Evolutionary conservation across 345 rosid species (phyloP), one percentile per base, ranked within the genome.

Genomic region (Arabidopsis suecica): DNA sequence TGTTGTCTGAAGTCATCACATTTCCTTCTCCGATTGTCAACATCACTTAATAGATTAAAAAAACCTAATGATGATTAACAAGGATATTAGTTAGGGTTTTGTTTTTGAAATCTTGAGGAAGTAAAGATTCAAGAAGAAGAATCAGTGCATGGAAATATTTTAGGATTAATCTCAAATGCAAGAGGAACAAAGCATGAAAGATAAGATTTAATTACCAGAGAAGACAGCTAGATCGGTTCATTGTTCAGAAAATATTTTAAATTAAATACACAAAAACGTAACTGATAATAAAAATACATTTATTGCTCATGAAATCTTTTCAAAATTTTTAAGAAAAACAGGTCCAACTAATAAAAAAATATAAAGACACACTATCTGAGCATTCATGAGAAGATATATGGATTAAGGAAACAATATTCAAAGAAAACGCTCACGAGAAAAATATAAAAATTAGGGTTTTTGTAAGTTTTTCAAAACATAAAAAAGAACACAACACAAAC

Each of bases 1-100:
- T 62, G 81, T 81, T 76, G 55, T 91, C 92, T 22, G 96, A 71
- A 20, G 86, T 78, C 42, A 88, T 85, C 54, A 83, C 83, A 55
- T 74, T 83, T 38, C 41, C 79, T 53, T 76, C 80, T 36, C 73
- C 91, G 61, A 89, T 76, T n/a, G 88, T 76, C 20, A 95, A 74
- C 84, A 91, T 80, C 63, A 86, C 88, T 82, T 91, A 82, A 9
- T 3, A 28, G 9, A 61, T 7, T 16, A 36, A 86, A 73, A 41
- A 23, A 56, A 38, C 45, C 48, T 77, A 71, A 57, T 65, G 22
- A 32, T 13, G 25, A 23, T 1, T 23, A 37, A 54, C 37, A 45
- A 71, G 53, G 61, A 22, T 68, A 58, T 55, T 5, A 51, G 54
- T 73, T 75, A 78, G 81, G 74, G 68, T 67, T 73, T 50, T 38